A percentile compares a stretch with the other conserved stretches of the same genome.
Evolutionary conservation across 148 eudicot genomes (phyloP).

Genomic region (Cornus controversa): DNA sequence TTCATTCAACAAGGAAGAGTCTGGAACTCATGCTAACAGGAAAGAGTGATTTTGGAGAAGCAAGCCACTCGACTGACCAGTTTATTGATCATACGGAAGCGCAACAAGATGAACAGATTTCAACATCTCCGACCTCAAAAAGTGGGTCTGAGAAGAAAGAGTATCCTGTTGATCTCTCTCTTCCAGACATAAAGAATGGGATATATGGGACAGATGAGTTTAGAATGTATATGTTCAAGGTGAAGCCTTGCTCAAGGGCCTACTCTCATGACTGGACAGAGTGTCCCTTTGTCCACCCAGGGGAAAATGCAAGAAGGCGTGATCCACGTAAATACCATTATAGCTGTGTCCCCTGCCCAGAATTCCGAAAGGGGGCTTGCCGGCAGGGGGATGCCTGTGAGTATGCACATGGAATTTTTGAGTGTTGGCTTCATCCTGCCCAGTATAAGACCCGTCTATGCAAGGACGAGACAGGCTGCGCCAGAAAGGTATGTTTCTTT

Average conservation of each 20-base stretch:
- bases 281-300: conserved; percentile 97
- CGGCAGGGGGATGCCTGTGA: conserved; percentile 80
- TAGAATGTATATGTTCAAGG: conserved; percentile 86
- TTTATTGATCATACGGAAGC: conserved; percentile 14
- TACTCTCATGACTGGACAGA: conserved; percentile 99
- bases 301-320: conserved; percentile 94
- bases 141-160: conserved; percentile 71
- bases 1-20: conserved; percentile 47
- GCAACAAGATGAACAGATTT: conserved; percentile 19
- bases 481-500: conserved; percentile 86
- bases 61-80: conserved; percentile 23
- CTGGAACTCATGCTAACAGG: conserved; percentile 55
- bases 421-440: conserved; percentile 98
- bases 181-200: conserved; percentile 90
- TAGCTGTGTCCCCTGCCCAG: conserved; percentile 95
- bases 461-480: conserved; percentile 77
- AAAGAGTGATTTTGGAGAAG: conserved; percentile 26
- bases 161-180: conserved; percentile 76
- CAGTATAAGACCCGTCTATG: conserved; percentile 93
- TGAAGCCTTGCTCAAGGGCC: conserved; percentile 95
- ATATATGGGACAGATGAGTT: conserved; percentile 88
- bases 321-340: conserved; percentile 85
- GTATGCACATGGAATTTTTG: conserved; percentile 94
- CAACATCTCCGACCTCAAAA: conserved; percentile 26
- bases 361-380: conserved; percentile 78